Percentiles rank a stretch among this genome's conserved stretches.
phyloP scores from a whole-genome alignment of 2,329 filamentous ascomycete species.

The Phaeoacremonium minimum region DNA sequence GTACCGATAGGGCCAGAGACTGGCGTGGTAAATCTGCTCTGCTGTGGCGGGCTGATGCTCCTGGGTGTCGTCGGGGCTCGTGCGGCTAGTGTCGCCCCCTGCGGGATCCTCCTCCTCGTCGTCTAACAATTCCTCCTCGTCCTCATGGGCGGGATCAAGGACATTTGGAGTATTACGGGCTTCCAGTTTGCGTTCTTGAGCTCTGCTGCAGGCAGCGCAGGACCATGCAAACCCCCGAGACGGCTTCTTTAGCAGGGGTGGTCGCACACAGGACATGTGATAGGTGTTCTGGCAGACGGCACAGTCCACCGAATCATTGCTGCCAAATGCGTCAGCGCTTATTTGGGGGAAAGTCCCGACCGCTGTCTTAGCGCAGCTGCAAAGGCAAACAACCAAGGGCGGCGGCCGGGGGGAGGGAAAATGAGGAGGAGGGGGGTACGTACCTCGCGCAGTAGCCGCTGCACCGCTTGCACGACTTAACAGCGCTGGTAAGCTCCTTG shows the following conservation, averaged over 20 bases:
- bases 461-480: constrained; percentile 95
- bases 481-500: constrained; percentile 92
- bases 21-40: constrained; percentile 88
- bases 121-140: constrained; percentile 60
- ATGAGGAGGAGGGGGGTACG: constrained; percentile 26
- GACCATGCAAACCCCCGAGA: constrained; percentile 98
- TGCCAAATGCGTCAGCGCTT: constrained; percentile 33
- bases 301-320: constrained; percentile 93
- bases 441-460: constrained; percentile 87
- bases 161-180: constrained; percentile 76
- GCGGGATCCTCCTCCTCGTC: constrained; percentile 70
- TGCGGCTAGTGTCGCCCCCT: constrained; percentile 52
- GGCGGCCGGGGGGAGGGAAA: too few species aligned
- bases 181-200: constrained; percentile 90
- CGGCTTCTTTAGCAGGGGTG: constrained; percentile 89
- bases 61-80: constrained; percentile 60
- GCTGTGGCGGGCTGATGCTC: constrained; percentile 63
- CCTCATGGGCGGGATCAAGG: constrained; percentile 62
- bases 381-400: constrained; percentile 1
- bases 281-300: constrained; percentile 93
- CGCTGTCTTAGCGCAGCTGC: neutral
- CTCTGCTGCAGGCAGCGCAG: constrained; percentile 90
- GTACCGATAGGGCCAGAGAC: constrained; percentile 94
- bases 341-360: constrained; percentile 6
- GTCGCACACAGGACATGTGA: constrained; percentile 96